A percentile compares a stretch with the other conserved stretches of the same genome.
These are phyloP conservation scores for Cylindrotheca fusiformis DNA, from an alignment of 108 stramenopile species.

Conservation along the genomic window DNA sequence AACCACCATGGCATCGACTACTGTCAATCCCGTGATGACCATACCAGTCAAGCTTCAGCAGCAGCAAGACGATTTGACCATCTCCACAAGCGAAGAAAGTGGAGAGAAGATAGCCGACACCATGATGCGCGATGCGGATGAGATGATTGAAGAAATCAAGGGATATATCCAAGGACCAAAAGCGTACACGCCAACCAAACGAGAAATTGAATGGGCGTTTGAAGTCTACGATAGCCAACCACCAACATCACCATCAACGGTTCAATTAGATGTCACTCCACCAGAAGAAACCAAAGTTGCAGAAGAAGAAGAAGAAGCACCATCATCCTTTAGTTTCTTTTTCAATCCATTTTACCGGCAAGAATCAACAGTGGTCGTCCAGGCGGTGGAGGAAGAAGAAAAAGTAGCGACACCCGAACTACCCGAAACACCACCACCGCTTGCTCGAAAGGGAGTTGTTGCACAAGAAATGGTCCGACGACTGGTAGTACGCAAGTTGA, in stretches of 20 bases:
- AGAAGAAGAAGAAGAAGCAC: not conserved
- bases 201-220: not conserved
- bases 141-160: not conserved
- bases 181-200: not conserved
- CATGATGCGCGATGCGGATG: not conserved
- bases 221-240: no score
- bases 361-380: not conserved
- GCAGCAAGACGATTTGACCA: no score
- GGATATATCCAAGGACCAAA: not conserved
- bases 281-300: not conserved
- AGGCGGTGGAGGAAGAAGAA: not conserved
- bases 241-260: no score
- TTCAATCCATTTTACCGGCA: not conserved
- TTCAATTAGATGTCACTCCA: no score
- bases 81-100: no score
- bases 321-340: no score
- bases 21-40: no score
- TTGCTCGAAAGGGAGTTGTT: not conserved
- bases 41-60: no score
- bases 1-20: no score
- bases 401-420: not conserved
- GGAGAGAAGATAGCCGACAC: no score
- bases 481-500: not conserved
- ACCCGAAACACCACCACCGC: not conserved
- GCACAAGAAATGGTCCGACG: not conserved